Percentiles rank a stretch among this genome's conserved stretches.
Evolutionary conservation across 805 yeast species (phyloP).

Genomic region (Cyberlindnera xishuangbannaensis): DNA sequence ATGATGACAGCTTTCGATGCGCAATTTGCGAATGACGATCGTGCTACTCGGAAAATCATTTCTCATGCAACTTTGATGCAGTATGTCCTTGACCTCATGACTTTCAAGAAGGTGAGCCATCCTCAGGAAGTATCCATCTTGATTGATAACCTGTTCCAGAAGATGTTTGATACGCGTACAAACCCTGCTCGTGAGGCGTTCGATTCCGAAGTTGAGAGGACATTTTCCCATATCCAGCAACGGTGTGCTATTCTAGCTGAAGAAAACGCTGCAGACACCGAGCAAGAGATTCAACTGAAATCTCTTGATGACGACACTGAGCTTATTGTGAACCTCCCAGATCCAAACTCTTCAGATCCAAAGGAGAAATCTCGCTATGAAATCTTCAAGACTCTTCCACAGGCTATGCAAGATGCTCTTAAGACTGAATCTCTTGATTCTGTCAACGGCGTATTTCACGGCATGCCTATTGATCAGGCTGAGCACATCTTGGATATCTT

Average conservation of each 20-base stretch:
- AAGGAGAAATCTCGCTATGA: constrained; percentile 40
- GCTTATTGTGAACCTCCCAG: constrained; percentile 66
- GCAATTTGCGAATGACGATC: constrained; percentile 57
- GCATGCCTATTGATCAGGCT: constrained; percentile 69
- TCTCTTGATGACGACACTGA: constrained; percentile 81
- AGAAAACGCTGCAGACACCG: constrained; percentile 44
- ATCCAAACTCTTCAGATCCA: constrained; percentile 40
- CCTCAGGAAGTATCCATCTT: constrained; percentile 33
- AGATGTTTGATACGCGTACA: constrained; percentile 35
- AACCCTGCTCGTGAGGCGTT: constrained; percentile 70
- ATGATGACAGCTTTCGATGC: constrained; percentile 89
- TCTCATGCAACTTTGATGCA: constrained; percentile 77
- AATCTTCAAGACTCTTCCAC: constrained; percentile 52
- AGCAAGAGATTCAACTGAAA: constrained; percentile 71
- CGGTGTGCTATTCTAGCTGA: constrained; percentile 65
- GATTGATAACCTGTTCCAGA: constrained; percentile 63
- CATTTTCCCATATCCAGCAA: constrained; percentile 65
- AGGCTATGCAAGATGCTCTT: constrained; percentile 69
- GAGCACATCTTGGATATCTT: constrained; percentile 69
- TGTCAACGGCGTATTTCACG: constrained; percentile 77
- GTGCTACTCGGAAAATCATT: constrained; percentile 57
- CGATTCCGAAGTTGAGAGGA: constrained; percentile 64
- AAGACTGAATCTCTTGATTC: constrained; percentile 63
- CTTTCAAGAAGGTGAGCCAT: constrained; percentile 30
- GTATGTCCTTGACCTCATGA: constrained; percentile 46